Conservation (phyloP, 2,329 filamentous ascomycete species). For the Colletotrichum sp. region DNA sequence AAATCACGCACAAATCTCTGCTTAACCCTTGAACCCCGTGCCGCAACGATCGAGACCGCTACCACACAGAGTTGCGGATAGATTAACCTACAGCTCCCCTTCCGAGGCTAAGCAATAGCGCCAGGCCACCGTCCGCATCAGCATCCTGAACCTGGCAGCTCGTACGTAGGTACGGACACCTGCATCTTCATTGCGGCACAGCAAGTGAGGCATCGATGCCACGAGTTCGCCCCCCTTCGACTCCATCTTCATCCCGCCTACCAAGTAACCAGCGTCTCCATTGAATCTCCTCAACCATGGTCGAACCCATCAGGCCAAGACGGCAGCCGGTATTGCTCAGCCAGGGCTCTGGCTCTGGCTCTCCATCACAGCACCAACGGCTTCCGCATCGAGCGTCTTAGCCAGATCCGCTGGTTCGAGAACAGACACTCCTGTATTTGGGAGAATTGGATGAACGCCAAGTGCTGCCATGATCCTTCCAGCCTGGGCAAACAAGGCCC, state of each 20-base stretch:
- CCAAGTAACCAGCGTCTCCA: background rate
- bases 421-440: background rate
- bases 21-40: background rate
- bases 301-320: background rate
- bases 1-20: background rate
- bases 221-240: background rate
- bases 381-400: background rate
- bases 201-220: background rate
- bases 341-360: background rate
- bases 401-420: constrained; percentile 7
- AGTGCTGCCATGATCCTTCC: background rate
- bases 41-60: background rate
- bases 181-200: background rate
- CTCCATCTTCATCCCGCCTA: background rate
- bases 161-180: background rate
- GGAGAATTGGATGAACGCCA: background rate
- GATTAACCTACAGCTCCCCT: constrained; percentile 1
- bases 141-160: background rate
- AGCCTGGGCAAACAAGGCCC: background rate
- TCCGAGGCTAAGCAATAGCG: background rate
- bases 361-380: background rate
- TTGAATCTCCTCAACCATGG: background rate
- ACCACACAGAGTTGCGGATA: constrained; percentile 10
- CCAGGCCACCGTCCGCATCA: background rate
- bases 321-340: background rate